Evolutionary conservation across 2,329 filamentous ascomycete species (phyloP), one percentile per base, ranked within the genome.

Genomic region (Dissoconium aciculare): DNA sequence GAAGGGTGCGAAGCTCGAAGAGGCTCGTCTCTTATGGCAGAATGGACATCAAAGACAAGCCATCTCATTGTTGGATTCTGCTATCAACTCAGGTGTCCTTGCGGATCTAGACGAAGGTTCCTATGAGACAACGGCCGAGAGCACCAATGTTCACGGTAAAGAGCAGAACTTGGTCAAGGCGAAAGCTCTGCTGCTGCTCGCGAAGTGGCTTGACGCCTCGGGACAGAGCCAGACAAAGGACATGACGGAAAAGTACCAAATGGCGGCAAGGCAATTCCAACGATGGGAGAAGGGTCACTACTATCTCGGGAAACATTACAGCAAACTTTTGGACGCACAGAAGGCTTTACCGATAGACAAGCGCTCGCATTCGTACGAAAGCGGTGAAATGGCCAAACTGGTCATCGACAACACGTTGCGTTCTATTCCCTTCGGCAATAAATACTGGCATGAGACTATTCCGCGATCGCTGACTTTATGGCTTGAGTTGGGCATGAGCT

Each of bases 241-340:
- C 3, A 68, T 95, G 40, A 73, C 82, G 27, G 68, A 74, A 32
- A 81, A 82, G 49, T 98, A 94, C 46, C 77, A 84, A 39, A 71
- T 78, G 42, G 85, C 85, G 1, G 71, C 79, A n/a, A 74, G 69
- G 49, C 74, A 71, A 2, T 60, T 54, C 39, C 59, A 64, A 4
- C 72, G 72, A 30, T 98, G 87, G 85, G 89, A 98, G 52, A 95
- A 94, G 55, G 85, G 83, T 0, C 87, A 95, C 51, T 98, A 95
- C 53, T 93, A 94, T 53, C 69, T 99, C 6, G 89, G 89, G 4
- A 83, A 87, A 27, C 84, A 95, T 56, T 98, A 98, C 66, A 91
- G 93, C 53, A 98, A 94, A 55, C 69, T 95, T 3, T 63, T 94
- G 3, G 87, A 95, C 46, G 81, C 83, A 0, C 84, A 95, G 53